Conservation (phyloP, 768 basidiomycete species). For the Tricholoma saponaceum region DNA sequence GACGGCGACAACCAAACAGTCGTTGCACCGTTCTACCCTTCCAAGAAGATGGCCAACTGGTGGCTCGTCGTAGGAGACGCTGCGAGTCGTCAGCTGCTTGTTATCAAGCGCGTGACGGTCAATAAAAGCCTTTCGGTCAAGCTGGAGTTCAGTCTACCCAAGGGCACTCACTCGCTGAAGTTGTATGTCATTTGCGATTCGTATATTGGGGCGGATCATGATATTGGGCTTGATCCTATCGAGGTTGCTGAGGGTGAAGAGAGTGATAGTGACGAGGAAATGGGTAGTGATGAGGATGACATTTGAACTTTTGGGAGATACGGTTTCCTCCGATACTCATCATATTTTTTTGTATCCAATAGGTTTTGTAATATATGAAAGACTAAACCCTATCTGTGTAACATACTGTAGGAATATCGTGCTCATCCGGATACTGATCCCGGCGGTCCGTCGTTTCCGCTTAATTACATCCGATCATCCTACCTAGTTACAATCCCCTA, state of each 20-base stretch:
- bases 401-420: too few species aligned
- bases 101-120: constrained; percentile 88
- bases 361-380: too few species aligned
- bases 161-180: constrained; percentile 79
- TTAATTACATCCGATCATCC: too few species aligned
- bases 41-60: constrained; percentile 91
- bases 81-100: constrained; percentile 71
- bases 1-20: constrained; percentile 69
- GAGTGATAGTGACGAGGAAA: constrained; percentile 76
- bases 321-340: too few species aligned
- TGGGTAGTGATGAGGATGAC: constrained; percentile 65
- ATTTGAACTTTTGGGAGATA: too few species aligned
- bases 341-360: too few species aligned
- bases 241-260: constrained; percentile 91
- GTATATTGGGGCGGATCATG: constrained; percentile 90
- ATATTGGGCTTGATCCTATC: constrained; percentile 76
- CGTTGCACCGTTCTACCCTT: constrained; percentile 92
- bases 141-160: constrained; percentile 84
- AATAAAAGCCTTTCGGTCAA: constrained; percentile 81
- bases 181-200: constrained; percentile 92
- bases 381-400: too few species aligned
- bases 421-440: too few species aligned
- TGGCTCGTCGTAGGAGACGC: constrained; percentile 95
- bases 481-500: too few species aligned
- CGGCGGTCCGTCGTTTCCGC: too few species aligned